phyloP scores from a whole-genome alignment of 2,329 filamentous ascomycete species.

The Fusarium nematophilum region DNA sequence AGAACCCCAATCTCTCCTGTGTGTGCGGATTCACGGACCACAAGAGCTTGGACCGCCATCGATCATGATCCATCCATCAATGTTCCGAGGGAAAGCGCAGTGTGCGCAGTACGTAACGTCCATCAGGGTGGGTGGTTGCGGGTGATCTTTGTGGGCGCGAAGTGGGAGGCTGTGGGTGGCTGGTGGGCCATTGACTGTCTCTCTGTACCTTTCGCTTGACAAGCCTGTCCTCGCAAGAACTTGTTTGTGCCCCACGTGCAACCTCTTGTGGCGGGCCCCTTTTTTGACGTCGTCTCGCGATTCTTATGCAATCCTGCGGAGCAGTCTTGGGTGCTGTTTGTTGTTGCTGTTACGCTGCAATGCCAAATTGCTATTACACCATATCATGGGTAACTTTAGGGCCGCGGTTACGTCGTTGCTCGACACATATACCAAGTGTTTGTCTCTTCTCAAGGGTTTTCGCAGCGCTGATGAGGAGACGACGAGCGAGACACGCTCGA shows the following conservation, averaged over 20 bases:
- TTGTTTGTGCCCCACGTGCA: slow-evolving; percentile 38
- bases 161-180: slow-evolving; percentile 11
- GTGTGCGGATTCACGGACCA: slow-evolving; percentile 10
- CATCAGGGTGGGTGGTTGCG: slow-evolving; percentile 17
- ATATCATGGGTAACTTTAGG: slow-evolving; percentile 54
- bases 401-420: slow-evolving; percentile 57
- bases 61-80: slow-evolving; percentile 4
- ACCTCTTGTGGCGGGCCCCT: slow-evolving; percentile 14
- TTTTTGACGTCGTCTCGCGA: slow-evolving; percentile 25
- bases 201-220: background rate
- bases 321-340: slow-evolving; percentile 13
- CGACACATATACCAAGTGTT: slow-evolving; percentile 60
- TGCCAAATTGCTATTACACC: slow-evolving; percentile 11
- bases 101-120: slow-evolving; percentile 21
- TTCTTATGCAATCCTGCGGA: slow-evolving; percentile 33
- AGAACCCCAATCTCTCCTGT: slow-evolving; percentile 11
- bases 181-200: background rate
- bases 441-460: slow-evolving; percentile 55
- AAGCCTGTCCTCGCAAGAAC: slow-evolving; percentile 8
- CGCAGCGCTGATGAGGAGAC: slow-evolving; percentile 37
- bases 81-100: slow-evolving; percentile 3
- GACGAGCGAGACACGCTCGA: slow-evolving; percentile 38
- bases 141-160: slow-evolving; percentile 2
- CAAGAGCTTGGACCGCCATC: slow-evolving; percentile 11
- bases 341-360: slow-evolving; percentile 15